phyloP scores from a whole-genome alignment of 495 filamentous ascomycete genomes.

The Xeromyces bisporus region DNA sequence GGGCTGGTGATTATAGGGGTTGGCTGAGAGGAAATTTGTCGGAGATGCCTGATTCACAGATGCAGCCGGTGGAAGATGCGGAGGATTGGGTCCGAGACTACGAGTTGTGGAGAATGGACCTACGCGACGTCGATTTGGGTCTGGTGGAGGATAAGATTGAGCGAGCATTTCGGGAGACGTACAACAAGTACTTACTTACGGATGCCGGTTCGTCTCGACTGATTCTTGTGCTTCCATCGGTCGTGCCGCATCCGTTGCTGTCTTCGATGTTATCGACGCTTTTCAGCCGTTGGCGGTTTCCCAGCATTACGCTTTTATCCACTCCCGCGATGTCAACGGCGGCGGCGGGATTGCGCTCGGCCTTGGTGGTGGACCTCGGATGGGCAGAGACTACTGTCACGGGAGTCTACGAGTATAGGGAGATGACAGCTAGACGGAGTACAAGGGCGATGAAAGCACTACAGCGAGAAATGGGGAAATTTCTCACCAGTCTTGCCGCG shows the following conservation, averaged over 20 bases:
- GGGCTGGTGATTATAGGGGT: slow-evolving; percentile 65
- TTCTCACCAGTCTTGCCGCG: slow-evolving; percentile 34
- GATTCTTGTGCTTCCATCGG: slow-evolving; percentile 58
- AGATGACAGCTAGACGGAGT: slow-evolving; percentile 48
- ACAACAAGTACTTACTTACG: slow-evolving; percentile 62
- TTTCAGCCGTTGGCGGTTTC: slow-evolving; percentile 63
- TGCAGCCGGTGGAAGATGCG: slow-evolving; percentile 23
- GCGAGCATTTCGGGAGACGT: slow-evolving; percentile 64
- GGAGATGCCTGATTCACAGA: slow-evolving; percentile 3
- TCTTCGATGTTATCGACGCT: slow-evolving; percentile 55
- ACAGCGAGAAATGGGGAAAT: slow-evolving; percentile 46
- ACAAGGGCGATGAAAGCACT: slow-evolving; percentile 58
- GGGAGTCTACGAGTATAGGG: slow-evolving; percentile 74
- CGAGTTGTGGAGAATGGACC: slow-evolving; percentile 70
- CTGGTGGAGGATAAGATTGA: slow-evolving; percentile 82
- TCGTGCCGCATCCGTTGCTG: slow-evolving; percentile 62
- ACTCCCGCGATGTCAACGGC: slow-evolving; percentile 53
- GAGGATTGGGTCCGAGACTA: slow-evolving; percentile 49
- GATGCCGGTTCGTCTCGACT: slow-evolving; percentile 59
- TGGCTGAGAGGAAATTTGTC: slow-evolving; percentile 31
- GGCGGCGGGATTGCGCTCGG: slow-evolving; percentile 65
- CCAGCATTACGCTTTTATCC: slow-evolving; percentile 66
- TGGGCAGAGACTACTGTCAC: slow-evolving; percentile 79
- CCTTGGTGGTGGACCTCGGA: slow-evolving; percentile 72
- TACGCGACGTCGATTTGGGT: slow-evolving; percentile 54